A percentile compares a stretch with the other conserved stretches of the same genome.
Evolutionary conservation across 257 asterid species (phyloP).

Genomic region (Nicotiana paniculata): DNA sequence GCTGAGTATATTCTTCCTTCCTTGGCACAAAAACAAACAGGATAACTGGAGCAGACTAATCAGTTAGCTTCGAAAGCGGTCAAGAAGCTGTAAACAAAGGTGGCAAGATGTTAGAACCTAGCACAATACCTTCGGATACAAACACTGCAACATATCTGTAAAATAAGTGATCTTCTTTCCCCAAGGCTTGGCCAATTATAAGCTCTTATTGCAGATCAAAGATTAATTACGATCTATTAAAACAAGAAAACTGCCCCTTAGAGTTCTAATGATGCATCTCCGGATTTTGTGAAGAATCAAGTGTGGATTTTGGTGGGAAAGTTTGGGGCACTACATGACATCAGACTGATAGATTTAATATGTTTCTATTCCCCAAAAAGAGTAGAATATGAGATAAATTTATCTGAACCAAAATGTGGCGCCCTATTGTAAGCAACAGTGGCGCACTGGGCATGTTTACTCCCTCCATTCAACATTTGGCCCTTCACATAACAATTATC

Average conservation of each 20-base stretch:
- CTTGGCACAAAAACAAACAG: neutral
- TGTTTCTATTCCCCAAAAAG: neutral
- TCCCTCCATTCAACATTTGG: neutral
- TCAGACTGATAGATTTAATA: neutral
- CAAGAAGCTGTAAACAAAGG: conserved; percentile 8
- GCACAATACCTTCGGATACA: neutral
- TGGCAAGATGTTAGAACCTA: neutral
- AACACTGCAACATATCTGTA: neutral
- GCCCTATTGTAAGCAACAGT: neutral
- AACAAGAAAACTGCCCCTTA: neutral
- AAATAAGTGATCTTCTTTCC: neutral
- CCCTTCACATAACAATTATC: neutral
- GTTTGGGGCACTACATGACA: neutral
- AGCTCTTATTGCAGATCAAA: neutral
- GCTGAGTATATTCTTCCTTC: neutral
- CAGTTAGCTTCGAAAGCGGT: neutral
- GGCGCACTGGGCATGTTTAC: neutral
- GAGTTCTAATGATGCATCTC: neutral
- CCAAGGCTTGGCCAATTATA: neutral
- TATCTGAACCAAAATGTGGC: neutral
- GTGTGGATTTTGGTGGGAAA: neutral
- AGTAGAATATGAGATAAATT: neutral
- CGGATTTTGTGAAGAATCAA: neutral
- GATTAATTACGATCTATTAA: neutral
- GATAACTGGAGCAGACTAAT: too few species aligned